These are phyloP conservation scores for Candida takata DNA, from an alignment of 805 yeast genomes.

Conservation along the genomic window DNA sequence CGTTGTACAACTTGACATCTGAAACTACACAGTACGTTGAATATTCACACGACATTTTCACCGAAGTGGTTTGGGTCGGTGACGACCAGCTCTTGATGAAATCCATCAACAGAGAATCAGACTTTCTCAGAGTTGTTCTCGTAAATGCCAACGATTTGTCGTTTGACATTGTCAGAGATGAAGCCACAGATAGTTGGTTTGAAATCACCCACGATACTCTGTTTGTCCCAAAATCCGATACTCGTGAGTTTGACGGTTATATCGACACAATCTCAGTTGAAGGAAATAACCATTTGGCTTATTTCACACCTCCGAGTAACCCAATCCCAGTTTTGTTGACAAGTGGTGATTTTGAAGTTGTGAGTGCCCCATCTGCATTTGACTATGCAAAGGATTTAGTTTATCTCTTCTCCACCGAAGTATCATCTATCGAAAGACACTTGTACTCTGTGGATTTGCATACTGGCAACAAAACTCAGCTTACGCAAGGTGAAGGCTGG, in stretches of 20 bases:
- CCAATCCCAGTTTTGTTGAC: constrained; percentile 54
- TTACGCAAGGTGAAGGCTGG: constrained; percentile 52
- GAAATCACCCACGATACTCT: constrained; percentile 63
- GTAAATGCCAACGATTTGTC: constrained; percentile 37
- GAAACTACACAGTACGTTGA: constrained; percentile 33
- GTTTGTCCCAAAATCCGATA: constrained; percentile 45
- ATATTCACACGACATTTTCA: constrained; percentile 39
- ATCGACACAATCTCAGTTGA: constrained; percentile 66
- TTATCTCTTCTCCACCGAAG: constrained; percentile 63
- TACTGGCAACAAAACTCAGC: constrained; percentile 26
- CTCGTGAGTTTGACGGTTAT: constrained; percentile 57
- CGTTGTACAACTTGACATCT: constrained; percentile 34
- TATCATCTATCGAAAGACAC: constrained; percentile 79
- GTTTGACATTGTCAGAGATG: constrained; percentile 40
- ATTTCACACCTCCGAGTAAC: constrained; percentile 64
- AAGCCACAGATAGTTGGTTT: constrained; percentile 58
- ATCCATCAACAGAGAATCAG: constrained; percentile 60
- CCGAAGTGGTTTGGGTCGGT: constrained; percentile 71
- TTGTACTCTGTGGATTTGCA: constrained; percentile 60
- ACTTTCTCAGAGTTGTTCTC: constrained; percentile 48
- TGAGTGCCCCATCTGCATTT: constrained; percentile 57
- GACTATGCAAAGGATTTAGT: constrained; percentile 46
- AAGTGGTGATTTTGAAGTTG: constrained; percentile 88
- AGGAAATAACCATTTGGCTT: constrained; percentile 73
- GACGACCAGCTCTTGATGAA: constrained; percentile 43